Percentiles rank a stretch among this genome's conserved stretches.
Evolutionary conservation across 352 stramenopile species (phyloP).

Genomic region (Pythium monospermum): DNA sequence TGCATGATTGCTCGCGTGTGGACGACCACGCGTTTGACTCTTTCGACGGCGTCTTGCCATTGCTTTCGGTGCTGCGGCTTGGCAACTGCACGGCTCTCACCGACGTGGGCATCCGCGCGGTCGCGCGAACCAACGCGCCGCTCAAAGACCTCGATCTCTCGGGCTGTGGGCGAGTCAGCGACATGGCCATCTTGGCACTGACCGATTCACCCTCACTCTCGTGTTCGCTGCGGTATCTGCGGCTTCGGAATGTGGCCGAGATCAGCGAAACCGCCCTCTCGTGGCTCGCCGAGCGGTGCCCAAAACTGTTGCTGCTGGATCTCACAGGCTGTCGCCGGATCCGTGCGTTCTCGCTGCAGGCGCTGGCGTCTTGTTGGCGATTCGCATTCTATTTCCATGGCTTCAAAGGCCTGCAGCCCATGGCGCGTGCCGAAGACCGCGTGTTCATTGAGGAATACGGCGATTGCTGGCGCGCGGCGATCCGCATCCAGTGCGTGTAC

Average conservation of each 20-base stretch:
- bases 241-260: slow-evolving; percentile 49
- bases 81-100: slow-evolving; percentile 36
- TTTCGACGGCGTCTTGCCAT: slow-evolving; percentile 4
- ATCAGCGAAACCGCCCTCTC: slow-evolving; percentile 76
- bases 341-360: slow-evolving; percentile 43
- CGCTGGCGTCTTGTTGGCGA: slow-evolving; percentile 54
- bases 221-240: slow-evolving; percentile 51
- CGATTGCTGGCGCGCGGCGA: slow-evolving; percentile 57
- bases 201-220: slow-evolving; percentile 30
- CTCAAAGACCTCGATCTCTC: slow-evolving; percentile 79
- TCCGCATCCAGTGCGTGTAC: slow-evolving; percentile 65
- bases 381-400: slow-evolving; percentile 40
- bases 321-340: slow-evolving; percentile 49
- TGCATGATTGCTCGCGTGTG: slow-evolving; percentile 16
- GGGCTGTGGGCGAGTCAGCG: slow-evolving; percentile 64
- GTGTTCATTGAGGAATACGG: slow-evolving; percentile 85
- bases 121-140: slow-evolving; percentile 43
- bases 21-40: slow-evolving; percentile 20
- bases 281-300: slow-evolving; percentile 84
- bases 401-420: slow-evolving; percentile 76
- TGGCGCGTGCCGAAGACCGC: slow-evolving; percentile 71
- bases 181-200: slow-evolving; percentile 77
- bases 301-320: slow-evolving; percentile 53
- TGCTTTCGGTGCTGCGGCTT: slow-evolving; percentile 38
- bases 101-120: slow-evolving; percentile 31